phyloP scores from a whole-genome alignment of 2,329 filamentous ascomycete species.

The Acarospora socialis region DNA sequence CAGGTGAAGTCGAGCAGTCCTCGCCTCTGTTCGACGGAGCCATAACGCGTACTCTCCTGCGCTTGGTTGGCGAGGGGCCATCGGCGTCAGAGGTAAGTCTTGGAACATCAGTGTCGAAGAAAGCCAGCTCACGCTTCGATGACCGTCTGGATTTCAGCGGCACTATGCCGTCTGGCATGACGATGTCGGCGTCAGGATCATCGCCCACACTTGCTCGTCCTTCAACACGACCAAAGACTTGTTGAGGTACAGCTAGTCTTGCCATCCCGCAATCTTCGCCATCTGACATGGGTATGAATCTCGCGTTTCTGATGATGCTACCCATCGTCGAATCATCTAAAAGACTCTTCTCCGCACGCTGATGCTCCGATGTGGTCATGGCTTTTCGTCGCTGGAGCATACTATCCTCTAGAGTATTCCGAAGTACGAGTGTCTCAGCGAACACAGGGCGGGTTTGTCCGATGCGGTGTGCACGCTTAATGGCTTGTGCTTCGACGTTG shows the following conservation, averaged over 20 bases:
- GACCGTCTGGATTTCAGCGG: too few relatives aligned
- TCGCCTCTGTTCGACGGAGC: too few relatives aligned
- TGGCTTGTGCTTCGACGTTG: constrained; percentile 73
- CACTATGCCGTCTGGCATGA: constrained; percentile 10
- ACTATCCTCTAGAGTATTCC: constrained; percentile 68
- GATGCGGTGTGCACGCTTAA: constrained; percentile 79
- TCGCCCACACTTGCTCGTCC: constrained; percentile 1
- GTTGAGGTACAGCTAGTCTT: constrained; percentile 1
- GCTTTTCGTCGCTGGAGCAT: constrained; percentile 59
- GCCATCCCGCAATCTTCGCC: constrained; percentile 16
- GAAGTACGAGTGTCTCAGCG: constrained; percentile 74
- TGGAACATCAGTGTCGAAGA: too few relatives aligned
- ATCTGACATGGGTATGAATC: constrained; percentile 29
- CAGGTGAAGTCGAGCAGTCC: too few relatives aligned
- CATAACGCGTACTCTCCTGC: too few relatives aligned
- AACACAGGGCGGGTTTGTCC: constrained; percentile 65
- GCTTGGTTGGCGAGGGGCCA: too few relatives aligned
- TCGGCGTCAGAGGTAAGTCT: too few relatives aligned
- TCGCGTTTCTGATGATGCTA: constrained; percentile 43
- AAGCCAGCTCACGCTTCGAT: too few relatives aligned
- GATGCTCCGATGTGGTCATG: constrained; percentile 53
- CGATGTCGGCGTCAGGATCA: constrained; percentile 11
- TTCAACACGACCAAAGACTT: constrained; percentile 8
- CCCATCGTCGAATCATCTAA: constrained; percentile 45
- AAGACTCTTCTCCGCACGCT: constrained; percentile 40